phyloP scores from a whole-genome alignment of 2,329 filamentous ascomycete genomes.

The Fusarium buharicum region DNA sequence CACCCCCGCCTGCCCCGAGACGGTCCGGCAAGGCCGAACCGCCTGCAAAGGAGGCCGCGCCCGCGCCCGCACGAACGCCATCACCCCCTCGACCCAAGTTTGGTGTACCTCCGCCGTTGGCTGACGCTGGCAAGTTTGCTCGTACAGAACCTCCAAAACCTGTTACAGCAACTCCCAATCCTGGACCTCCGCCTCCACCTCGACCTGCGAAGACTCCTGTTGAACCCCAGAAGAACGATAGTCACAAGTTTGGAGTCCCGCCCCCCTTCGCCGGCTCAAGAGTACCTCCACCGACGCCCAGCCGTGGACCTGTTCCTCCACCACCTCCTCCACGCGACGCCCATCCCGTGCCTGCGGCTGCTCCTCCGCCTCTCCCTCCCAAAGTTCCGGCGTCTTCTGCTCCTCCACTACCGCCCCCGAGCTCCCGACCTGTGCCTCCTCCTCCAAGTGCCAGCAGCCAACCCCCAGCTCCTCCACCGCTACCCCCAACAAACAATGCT shows the following conservation, averaged over 20 bases:
- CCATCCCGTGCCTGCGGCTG: slow-evolving; percentile 47
- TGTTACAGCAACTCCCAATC: slow-evolving; percentile 42
- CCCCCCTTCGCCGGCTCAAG: slow-evolving; percentile 79
- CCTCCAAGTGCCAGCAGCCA: slow-evolving; percentile 56
- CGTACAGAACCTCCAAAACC: slow-evolving; percentile 57
- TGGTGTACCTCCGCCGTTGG: slow-evolving; percentile 85
- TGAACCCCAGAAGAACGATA: slow-evolving; percentile 62
- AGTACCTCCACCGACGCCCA: slow-evolving; percentile 79
- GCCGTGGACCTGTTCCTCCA: slow-evolving; percentile 76
- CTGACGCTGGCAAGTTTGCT: slow-evolving; percentile 89
- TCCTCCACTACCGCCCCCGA: slow-evolving; percentile 63
- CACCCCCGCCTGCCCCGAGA: slow-evolving; percentile 62
- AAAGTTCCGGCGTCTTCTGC: slow-evolving; percentile 58
- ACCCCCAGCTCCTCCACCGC: slow-evolving; percentile 55
- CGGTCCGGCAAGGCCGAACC: slow-evolving; percentile 65
- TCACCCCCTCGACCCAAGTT: slow-evolving; percentile 78
- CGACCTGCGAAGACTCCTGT: slow-evolving; percentile 75
- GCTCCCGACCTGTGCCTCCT: slow-evolving; percentile 63
- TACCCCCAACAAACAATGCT: slow-evolving; percentile 54
- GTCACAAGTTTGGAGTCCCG: slow-evolving; percentile 77
- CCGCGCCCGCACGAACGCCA: slow-evolving; percentile 72
- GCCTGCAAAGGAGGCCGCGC: slow-evolving; percentile 41
- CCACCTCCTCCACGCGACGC: slow-evolving; percentile 67
- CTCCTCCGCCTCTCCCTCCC: slow-evolving; percentile 59
- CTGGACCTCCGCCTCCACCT: slow-evolving; percentile 52